A percentile compares a stretch with the other conserved stretches of the same genome.
These are phyloP conservation scores for Colletotrichum eleusines DNA, from an alignment of 2,329 filamentous ascomycete genomes.

Conservation along the genomic window DNA sequence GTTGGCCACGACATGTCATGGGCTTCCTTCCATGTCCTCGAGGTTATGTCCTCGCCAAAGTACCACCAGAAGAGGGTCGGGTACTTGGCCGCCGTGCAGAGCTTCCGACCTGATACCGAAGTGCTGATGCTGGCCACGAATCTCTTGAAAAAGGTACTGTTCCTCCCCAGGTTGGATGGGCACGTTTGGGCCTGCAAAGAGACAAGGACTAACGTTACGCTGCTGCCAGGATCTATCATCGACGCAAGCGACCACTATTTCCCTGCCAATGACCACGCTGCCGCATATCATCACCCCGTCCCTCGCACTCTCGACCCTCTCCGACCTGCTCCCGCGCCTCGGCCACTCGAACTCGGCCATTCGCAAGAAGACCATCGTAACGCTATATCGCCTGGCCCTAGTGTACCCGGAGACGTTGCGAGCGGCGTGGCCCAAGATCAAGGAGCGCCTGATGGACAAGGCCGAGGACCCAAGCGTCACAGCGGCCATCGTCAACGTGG, in stretches of 20 bases:
- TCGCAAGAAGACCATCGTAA: slow-evolving; percentile 96
- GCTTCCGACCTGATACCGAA: slow-evolving; percentile 94
- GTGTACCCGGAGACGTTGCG: slow-evolving; percentile 97
- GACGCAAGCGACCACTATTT: slow-evolving; percentile 80
- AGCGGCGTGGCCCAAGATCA: slow-evolving; percentile 96
- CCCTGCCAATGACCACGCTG: slow-evolving; percentile 88
- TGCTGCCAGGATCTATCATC: slow-evolving; percentile 76
- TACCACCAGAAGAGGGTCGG: slow-evolving; percentile 96
- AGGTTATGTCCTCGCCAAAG: slow-evolving; percentile 97
- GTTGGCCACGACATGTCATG: slow-evolving; percentile 99
- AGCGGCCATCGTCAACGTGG: slow-evolving; percentile 94
- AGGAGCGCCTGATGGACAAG: slow-evolving; percentile 91
- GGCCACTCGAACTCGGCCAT: slow-evolving; percentile 88
- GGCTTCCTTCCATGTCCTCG: slow-evolving; percentile 97
- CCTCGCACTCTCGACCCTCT: slow-evolving; percentile 88
- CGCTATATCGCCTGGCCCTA: slow-evolving; percentile 89
- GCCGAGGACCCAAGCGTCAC: slow-evolving; percentile 93
- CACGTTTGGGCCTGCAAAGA: not conserved
- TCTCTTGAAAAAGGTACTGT: slow-evolving; percentile 85
- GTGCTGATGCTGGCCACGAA: slow-evolving; percentile 98
- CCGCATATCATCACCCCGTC: slow-evolving; percentile 95
- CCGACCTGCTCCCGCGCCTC: slow-evolving; percentile 87
- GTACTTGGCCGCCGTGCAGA: slow-evolving; percentile 95
- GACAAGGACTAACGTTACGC: slow-evolving; percentile 18
- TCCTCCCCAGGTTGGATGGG: not conserved